Percentiles rank a stretch among this genome's conserved stretches.
phyloP scores from a whole-genome alignment of 306 rosid genomes.

The Prunus armeniaca region DNA sequence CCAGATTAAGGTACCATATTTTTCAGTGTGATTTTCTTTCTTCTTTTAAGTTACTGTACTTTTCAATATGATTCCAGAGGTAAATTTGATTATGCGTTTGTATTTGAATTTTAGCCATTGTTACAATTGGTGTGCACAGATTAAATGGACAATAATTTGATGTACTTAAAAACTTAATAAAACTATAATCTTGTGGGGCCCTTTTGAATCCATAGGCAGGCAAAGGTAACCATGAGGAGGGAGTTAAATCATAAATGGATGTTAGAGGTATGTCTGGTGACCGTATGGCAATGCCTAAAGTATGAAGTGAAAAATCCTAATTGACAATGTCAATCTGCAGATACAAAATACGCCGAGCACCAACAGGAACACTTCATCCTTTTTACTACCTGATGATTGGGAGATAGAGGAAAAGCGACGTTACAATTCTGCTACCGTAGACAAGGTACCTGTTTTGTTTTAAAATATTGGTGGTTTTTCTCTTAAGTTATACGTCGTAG shows the following conservation, averaged over 20 bases:
- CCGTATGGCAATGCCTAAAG: not conserved
- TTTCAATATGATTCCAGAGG: no score
- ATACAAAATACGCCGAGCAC: slow-evolving; percentile 7
- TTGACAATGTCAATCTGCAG: slow-evolving; percentile 25
- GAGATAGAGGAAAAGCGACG: slow-evolving; percentile 28
- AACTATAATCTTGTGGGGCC: not conserved
- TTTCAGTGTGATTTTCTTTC: no score
- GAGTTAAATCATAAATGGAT: not conserved
- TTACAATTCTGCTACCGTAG: slow-evolving; percentile 9
- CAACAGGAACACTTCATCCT: slow-evolving; percentile 4
- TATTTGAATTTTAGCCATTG: no score
- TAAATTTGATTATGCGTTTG: no score
- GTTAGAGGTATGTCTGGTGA: not conserved
- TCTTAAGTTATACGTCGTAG: not conserved
- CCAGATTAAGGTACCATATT: no score
- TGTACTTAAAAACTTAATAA: not conserved
- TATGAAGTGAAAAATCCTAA: slow-evolving; percentile 2
- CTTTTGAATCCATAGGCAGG: not conserved
- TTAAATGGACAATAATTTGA: no score
- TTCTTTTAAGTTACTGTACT: no score
- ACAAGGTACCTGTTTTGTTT: slow-evolving; percentile 34
- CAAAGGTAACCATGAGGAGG: not conserved
- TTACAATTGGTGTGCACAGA: no score
- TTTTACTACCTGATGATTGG: slow-evolving; percentile 41
- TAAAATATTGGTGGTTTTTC: not conserved